These are phyloP conservation scores for Raphanus hybrid DNA, from an alignment of 441 rosid species.

Conservation along the genomic window DNA sequence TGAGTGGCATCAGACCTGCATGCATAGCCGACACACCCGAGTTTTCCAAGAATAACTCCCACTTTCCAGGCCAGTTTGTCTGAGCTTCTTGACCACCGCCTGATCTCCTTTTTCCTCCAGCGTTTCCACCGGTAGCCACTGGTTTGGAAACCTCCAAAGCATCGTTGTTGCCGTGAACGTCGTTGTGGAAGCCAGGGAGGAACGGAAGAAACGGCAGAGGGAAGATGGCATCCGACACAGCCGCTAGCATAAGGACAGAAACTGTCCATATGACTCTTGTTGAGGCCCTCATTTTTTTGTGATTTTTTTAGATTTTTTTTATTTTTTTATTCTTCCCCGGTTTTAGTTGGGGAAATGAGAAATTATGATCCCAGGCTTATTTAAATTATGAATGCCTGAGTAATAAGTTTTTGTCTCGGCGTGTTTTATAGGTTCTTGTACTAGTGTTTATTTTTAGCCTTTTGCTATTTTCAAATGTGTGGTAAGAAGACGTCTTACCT, in stretches of 20 bases:
- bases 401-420: background rate
- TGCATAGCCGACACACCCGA: too few relatives aligned
- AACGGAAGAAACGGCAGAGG: slow-evolving; percentile 40
- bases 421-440: slow-evolving; percentile 22
- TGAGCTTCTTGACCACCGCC: too few relatives aligned
- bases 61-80: too few relatives aligned
- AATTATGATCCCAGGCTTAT: slow-evolving; percentile 36
- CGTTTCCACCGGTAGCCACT: too few relatives aligned
- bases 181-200: slow-evolving; percentile 36
- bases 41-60: too few relatives aligned
- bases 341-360: slow-evolving; percentile 32
- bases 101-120: too few relatives aligned
- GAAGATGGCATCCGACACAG: slow-evolving; percentile 41
- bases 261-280: slow-evolving; percentile 44
- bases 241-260: slow-evolving; percentile 42
- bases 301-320: background rate
- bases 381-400: slow-evolving; percentile 35
- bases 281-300: slow-evolving; percentile 36
- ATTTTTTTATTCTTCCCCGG: slow-evolving; percentile 26
- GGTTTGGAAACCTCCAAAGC: too few relatives aligned
- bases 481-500: slow-evolving; percentile 32
- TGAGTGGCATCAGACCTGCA: background rate
- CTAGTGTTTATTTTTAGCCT: slow-evolving; percentile 29
- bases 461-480: slow-evolving; percentile 34
- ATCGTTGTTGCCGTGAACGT: too few relatives aligned